Base-by-base conservation (phyloP, 352 stramenopile genomes). In the Phytophthora litchii region DNA sequence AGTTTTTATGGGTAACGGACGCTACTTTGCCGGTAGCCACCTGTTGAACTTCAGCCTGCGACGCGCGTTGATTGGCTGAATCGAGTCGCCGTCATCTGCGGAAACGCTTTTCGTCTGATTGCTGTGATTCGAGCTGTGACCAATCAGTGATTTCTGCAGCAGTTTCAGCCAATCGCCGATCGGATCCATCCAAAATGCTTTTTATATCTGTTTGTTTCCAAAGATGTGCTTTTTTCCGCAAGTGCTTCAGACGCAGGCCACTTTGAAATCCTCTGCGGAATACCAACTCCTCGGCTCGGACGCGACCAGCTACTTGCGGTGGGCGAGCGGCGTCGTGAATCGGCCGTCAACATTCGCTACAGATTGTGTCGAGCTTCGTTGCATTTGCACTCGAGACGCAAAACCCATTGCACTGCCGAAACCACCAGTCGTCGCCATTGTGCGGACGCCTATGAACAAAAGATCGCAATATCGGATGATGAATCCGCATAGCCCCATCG, bases 221-320 rank as follows among this genome's bases (percentile, higher is more conserved):
- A 67, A 59, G 53, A 70, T 66, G 49, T 70, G 60, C 65, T 70
- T 70, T 74, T 70, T 67, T 57, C 45, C 29, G 17, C 23, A 16
- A 43, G 50, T 46, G 25, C 21, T 40, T 23, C 13, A 7, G 16
- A 20, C 7, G 12, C 21, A 47, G 19, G 29, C 36, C 62, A 76
- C 66, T 76, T 76, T 72, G 63, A 68, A 76, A 72, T 76, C 67
- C 60, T 69, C 67, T 66, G 43, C 41, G 41, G 50, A 43, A 51
- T 60, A 59, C 35, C 21, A 58, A 61, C 48, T 54, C 41, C 52
- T 58, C 44, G 49, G 51, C 34, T 46, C 37, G 35, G 29, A 38
- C 51, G 42, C 46, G 42, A 64, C 31, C 37, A 67, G 63, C 63
- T 72, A 71, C 64, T 72, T 64, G 58, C 64, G 60, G 41, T 72